phyloP scores from a whole-genome alignment of 495 filamentous ascomycete species.

The Neurospora sp. region DNA sequence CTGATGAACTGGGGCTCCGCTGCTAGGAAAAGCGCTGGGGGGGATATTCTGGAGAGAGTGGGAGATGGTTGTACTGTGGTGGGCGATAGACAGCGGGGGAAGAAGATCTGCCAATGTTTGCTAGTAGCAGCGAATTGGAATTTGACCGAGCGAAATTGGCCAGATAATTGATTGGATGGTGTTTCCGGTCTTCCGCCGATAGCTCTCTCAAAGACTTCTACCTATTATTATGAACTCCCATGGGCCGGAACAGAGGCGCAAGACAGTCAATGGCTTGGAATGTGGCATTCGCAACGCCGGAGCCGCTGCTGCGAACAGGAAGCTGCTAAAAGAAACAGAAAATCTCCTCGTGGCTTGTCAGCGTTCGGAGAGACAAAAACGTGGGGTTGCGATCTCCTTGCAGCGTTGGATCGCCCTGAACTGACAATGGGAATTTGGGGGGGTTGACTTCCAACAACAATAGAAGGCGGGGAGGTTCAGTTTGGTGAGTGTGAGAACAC shows the following conservation, averaged over 20 bases:
- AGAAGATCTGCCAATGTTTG: neutral
- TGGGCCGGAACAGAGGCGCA: neutral
- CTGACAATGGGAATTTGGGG: neutral
- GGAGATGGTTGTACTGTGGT: neutral
- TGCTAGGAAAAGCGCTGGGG: neutral
- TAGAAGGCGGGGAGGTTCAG: neutral
- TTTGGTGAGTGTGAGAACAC: neutral
- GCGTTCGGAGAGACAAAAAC: neutral
- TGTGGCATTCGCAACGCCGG: neutral
- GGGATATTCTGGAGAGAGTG: neutral
- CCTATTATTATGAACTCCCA: neutral
- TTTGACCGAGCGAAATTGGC: neutral
- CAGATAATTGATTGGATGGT: neutral
- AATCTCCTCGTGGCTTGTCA: neutral
- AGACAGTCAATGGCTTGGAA: neutral
- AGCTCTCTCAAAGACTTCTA: neutral
- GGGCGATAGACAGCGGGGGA: neutral
- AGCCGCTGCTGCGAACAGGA: neutral
- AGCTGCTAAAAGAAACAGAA: neutral
- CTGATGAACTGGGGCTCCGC: neutral
- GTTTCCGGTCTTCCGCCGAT: neutral
- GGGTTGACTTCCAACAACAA: neutral
- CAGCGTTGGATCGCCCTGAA: neutral
- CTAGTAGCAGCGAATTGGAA: neutral
- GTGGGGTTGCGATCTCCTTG: neutral